Evolutionary conservation across 257 asterid genomes (phyloP).

Genomic region (Eustoma russellianum): DNA sequence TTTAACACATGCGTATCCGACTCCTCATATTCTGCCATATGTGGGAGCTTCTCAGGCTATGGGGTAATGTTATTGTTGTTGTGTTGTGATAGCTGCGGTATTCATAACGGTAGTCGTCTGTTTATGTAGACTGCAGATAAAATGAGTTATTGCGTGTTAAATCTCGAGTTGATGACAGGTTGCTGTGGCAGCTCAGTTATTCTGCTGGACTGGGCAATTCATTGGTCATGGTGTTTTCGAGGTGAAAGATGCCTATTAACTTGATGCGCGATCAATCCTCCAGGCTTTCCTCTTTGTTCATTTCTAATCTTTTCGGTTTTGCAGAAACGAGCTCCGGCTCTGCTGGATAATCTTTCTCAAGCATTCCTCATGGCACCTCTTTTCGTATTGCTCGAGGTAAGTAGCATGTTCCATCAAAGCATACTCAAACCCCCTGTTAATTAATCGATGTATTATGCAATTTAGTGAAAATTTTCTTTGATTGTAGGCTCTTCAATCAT

Average conservation of each 20-base stretch:
- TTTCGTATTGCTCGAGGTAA: constrained; percentile 88
- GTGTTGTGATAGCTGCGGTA: background rate
- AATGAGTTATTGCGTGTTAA: constrained; percentile 6
- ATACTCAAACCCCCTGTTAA: background rate
- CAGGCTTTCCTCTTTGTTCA: background rate
- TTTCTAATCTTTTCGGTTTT: constrained; percentile 8
- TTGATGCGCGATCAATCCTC: background rate
- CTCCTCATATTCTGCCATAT: too few species aligned
- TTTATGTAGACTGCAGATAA: background rate
- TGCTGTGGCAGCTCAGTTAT: constrained; percentile 67
- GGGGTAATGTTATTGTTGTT: too few species aligned
- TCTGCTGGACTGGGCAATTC: constrained; percentile 95
- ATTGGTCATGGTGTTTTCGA: constrained; percentile 91
- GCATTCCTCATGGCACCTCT: constrained; percentile 96
- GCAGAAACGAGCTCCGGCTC: constrained; percentile 98
- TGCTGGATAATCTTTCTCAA: constrained; percentile 82
- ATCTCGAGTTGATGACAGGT: constrained; percentile 36
- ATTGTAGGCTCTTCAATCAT: constrained; percentile 43
- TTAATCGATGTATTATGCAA: too few species aligned
- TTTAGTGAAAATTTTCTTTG: background rate
- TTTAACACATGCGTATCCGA: too few species aligned
- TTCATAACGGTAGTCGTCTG: background rate
- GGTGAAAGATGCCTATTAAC: constrained; percentile 29
- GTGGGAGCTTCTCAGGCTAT: too few species aligned
- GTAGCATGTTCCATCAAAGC: constrained; percentile 14